Evolutionary conservation across 371 early-diverging fungal genomes (phyloP).

Genomic region (Neoconidiobolus thromboides): DNA sequence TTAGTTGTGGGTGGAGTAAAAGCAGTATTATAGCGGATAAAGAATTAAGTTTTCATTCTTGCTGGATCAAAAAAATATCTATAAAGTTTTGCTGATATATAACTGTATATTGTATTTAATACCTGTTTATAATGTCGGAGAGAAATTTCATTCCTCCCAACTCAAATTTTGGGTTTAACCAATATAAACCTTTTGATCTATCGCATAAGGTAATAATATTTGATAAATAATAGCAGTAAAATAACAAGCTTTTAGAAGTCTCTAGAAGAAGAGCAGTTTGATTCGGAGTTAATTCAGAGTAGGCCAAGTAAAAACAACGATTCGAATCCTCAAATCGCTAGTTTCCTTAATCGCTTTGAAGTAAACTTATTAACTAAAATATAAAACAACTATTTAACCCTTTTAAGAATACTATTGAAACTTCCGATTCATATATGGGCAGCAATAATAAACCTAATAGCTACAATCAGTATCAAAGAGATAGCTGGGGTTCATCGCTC

Average conservation of each 20-base stretch:
- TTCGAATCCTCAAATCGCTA: not conserved
- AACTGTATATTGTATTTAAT: too few species aligned
- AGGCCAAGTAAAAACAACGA: not conserved
- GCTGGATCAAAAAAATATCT: too few species aligned
- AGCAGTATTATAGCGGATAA: too few species aligned
- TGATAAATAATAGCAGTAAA: too few species aligned
- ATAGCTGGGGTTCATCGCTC: not conserved
- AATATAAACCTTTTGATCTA: too few species aligned
- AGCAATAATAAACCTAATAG: not conserved
- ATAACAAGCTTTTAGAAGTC: not conserved
- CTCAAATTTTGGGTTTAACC: too few species aligned
- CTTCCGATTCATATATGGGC: not conserved
- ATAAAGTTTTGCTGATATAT: too few species aligned
- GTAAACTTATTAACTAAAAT: not conserved
- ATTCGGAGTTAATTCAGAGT: not conserved
- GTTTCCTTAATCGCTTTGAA: constrained; percentile 1
- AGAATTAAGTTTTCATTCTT: too few species aligned
- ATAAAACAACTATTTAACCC: not conserved
- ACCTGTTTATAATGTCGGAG: too few species aligned
- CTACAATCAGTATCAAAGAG: not conserved
- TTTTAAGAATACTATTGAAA: not conserved
- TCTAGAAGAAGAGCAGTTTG: not conserved
- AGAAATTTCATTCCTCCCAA: too few species aligned
- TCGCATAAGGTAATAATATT: too few species aligned
- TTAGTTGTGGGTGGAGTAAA: too few species aligned